Percentiles rank a stretch among this genome's conserved stretches.
phyloP scores from a whole-genome alignment of 345 rosid species.

The Populus pruinosa region DNA sequence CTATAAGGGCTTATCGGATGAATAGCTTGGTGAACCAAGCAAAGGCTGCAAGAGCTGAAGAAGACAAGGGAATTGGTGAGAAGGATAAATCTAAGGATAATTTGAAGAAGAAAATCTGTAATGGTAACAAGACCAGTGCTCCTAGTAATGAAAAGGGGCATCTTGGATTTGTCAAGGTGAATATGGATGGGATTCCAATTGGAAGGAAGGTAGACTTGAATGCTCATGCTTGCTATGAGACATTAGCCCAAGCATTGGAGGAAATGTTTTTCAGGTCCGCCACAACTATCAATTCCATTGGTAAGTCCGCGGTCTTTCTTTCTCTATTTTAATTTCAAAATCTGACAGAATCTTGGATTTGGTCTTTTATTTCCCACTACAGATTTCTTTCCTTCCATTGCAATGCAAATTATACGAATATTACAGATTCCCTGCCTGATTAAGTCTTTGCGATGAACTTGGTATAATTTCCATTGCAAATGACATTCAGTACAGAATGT shows the following conservation, averaged over 20 bases:
- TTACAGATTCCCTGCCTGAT: not conserved
- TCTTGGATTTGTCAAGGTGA: conserved; percentile 57
- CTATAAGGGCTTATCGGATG: conserved; percentile 27
- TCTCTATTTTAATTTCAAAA: not conserved
- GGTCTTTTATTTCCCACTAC: not conserved
- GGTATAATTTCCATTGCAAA: not conserved
- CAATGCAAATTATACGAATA: not conserved
- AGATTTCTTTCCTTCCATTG: not conserved
- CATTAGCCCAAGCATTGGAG: conserved; percentile 19
- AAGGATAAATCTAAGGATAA: conserved; percentile 52
- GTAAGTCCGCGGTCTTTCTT: not conserved
- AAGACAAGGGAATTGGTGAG: conserved; percentile 40
- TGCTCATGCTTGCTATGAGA: conserved; percentile 29
- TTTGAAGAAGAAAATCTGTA: conserved; percentile 41
- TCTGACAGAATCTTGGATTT: not conserved
- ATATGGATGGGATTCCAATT: conserved; percentile 64
- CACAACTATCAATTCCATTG: not conserved
- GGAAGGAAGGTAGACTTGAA: conserved; percentile 63
- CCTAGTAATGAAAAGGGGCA: conserved; percentile 42
- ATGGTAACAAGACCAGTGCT: conserved; percentile 17
- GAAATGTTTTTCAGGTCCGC: conserved; percentile 29
- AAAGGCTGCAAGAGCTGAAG: conserved; percentile 38
- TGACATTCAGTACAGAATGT: not conserved
- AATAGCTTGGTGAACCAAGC: conserved; percentile 29
- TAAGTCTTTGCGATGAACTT: not conserved